These are phyloP conservation scores for Plasmodium ovale DNA, from an alignment of 169 alveolate species.

Conservation along the genomic window DNA sequence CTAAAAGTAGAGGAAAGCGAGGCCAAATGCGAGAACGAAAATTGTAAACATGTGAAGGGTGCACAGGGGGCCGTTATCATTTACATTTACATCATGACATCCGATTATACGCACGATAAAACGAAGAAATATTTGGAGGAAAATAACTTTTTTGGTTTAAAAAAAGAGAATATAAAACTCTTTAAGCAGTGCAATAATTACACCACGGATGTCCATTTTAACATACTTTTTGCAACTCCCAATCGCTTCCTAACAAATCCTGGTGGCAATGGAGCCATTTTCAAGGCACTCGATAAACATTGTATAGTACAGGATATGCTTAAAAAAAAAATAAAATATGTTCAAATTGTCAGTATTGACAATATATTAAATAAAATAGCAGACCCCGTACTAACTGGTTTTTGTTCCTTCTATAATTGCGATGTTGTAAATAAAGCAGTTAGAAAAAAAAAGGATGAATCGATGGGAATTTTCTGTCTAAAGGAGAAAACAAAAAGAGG, in stretches of 20 bases:
- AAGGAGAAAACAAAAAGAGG: constrained; percentile 10
- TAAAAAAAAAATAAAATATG: constrained; percentile 31
- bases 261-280: constrained; percentile 83
- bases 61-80: constrained; percentile 17
- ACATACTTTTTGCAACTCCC: constrained; percentile 24
- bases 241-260: constrained; percentile 58
- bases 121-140: constrained; percentile 76
- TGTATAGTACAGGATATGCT: constrained; percentile 48
- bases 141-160: constrained; percentile 76
- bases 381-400: constrained; percentile 64
- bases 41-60: neutral
- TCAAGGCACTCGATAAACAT: constrained; percentile 76
- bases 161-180: constrained; percentile 64
- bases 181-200: constrained; percentile 77
- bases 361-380: constrained; percentile 73
- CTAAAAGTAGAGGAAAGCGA: no score
- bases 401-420: constrained; percentile 34
- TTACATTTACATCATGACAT: constrained; percentile 80
- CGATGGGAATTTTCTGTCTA: constrained; percentile 62
- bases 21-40: neutral
- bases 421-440: constrained; percentile 70
- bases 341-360: constrained; percentile 69
- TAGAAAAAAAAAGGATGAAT: constrained; percentile 19
- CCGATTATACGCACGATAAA: constrained; percentile 77
- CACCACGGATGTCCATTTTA: constrained; percentile 37